phyloP scores from a whole-genome alignment of 2,329 filamentous ascomycete species.

The Nemania abortiva region DNA sequence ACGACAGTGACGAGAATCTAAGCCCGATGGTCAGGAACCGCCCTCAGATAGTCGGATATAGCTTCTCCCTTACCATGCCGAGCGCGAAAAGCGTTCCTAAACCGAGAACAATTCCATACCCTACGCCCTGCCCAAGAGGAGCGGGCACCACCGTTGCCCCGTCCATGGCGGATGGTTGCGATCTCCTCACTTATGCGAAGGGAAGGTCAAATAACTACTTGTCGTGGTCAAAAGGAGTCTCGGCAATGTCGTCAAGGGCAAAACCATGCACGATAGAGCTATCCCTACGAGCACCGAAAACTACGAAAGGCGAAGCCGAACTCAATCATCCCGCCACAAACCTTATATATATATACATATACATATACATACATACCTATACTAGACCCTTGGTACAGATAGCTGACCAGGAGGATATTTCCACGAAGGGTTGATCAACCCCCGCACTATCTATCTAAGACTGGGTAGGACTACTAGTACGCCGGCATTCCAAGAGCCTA shows the following conservation, averaged over 20 bases:
- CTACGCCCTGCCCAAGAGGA: conserved; percentile 70
- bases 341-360: conserved; percentile 15
- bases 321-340: neutral
- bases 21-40: conserved; percentile 8
- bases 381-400: neutral
- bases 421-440: conserved; percentile 6
- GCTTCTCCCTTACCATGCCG: conserved; percentile 65
- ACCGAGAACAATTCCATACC: conserved; percentile 83
- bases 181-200: neutral
- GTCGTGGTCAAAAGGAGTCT: neutral
- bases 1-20: conserved; percentile 76
- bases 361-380: neutral
- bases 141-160: conserved; percentile 36
- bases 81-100: conserved; percentile 80
- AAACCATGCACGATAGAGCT: neutral
- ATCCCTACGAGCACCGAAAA: neutral
- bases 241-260: neutral
- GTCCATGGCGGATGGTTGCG: conserved; percentile 23
- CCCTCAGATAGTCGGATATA: neutral
- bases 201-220: neutral
- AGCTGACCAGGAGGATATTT: conserved; percentile 7
- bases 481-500: neutral
- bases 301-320: neutral
- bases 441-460: conserved; percentile 29
- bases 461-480: conserved; percentile 1